Evolutionary conservation across 164 flowering plant genomes (phyloP).

Genomic region (Taxillus chinensis): DNA sequence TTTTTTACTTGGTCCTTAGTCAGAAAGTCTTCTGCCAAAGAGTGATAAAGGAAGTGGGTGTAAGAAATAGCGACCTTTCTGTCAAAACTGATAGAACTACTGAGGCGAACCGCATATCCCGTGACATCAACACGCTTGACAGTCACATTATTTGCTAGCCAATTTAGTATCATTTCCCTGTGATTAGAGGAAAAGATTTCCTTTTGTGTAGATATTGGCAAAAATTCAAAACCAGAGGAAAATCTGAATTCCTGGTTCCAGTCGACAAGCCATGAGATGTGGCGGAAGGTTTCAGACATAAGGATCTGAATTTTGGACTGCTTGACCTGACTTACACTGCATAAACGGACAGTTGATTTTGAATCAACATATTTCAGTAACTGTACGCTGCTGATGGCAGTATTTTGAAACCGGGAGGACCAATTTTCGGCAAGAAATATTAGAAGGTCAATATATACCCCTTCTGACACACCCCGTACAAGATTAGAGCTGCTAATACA

Average conservation of each 20-base stretch:
- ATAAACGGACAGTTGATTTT: slow-evolving; percentile 11
- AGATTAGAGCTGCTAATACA: slow-evolving; percentile 43
- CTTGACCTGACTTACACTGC: slow-evolving; percentile 10
- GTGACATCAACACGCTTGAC: slow-evolving; percentile 8
- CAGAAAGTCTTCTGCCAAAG: slow-evolving; percentile 15
- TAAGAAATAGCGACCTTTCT: slow-evolving; percentile 19
- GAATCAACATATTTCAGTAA: slow-evolving; percentile 24
- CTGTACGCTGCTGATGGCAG: slow-evolving; percentile 19
- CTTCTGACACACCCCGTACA: slow-evolving; percentile 26
- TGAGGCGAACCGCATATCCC: slow-evolving; percentile 21
- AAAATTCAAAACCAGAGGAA: slow-evolving; percentile 13
- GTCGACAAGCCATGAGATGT: slow-evolving; percentile 35
- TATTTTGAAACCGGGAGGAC: slow-evolving; percentile 14
- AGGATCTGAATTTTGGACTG: neutral
- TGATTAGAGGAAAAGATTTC: slow-evolving; percentile 11
- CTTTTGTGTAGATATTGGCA: slow-evolving; percentile 26
- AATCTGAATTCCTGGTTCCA: slow-evolving; percentile 37
- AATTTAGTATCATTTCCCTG: slow-evolving; percentile 13
- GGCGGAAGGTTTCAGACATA: slow-evolving; percentile 2
- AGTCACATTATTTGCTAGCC: slow-evolving; percentile 23
- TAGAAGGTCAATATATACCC: slow-evolving; percentile 25
- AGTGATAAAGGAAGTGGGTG: slow-evolving; percentile 41
- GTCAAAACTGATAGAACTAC: slow-evolving; percentile 7
- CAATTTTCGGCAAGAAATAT: slow-evolving; percentile 24
- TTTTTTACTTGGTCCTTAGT: slow-evolving; percentile 7